These are phyloP conservation scores for Pythium aphanidermatum DNA, from an alignment of 352 stramenopile genomes.

Conservation along the genomic window DNA sequence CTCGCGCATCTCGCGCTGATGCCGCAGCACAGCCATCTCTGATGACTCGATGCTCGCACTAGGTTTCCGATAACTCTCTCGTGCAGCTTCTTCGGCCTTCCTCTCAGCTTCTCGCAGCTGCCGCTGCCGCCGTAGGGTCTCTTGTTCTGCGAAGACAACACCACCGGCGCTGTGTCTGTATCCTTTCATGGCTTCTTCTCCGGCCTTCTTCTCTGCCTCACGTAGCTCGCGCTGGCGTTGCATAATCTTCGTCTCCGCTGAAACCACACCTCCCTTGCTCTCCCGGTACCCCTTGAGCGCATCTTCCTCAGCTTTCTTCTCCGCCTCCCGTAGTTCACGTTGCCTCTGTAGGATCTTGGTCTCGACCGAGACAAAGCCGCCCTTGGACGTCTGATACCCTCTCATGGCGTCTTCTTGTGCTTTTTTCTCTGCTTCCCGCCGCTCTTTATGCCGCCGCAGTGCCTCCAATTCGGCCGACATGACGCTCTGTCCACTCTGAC, in stretches of 20 bases:
- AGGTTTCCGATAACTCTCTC: constrained; percentile 16
- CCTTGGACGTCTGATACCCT: constrained; percentile 5
- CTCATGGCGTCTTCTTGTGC: constrained; percentile 30
- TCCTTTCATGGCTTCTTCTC: constrained; percentile 31
- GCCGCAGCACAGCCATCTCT: constrained; percentile 26
- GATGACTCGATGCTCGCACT: constrained; percentile 14
- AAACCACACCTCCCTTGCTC: not conserved
- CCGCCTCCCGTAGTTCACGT: constrained; percentile 28
- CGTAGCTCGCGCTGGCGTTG: constrained; percentile 29
- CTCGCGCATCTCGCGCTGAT: constrained; percentile 31
- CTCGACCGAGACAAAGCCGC: constrained; percentile 9
- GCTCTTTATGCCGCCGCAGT: constrained; percentile 30
- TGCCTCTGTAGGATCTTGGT: constrained; percentile 23
- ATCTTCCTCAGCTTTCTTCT: constrained; percentile 39
- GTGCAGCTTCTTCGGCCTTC: constrained; percentile 39
- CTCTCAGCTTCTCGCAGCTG: constrained; percentile 35
- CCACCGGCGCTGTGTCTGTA: constrained; percentile 9
- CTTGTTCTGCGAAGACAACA: constrained; percentile 18
- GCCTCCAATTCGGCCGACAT: constrained; percentile 16
- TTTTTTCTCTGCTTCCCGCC: constrained; percentile 30
- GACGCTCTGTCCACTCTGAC: no score
- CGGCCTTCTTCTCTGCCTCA: constrained; percentile 34
- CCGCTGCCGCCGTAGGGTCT: constrained; percentile 24
- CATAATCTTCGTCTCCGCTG: constrained; percentile 22
- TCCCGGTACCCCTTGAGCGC: constrained; percentile 21